These are phyloP conservation scores for Eucalyptus paniculata DNA, from an alignment of 345 rosid species.

Conservation along the genomic window DNA sequence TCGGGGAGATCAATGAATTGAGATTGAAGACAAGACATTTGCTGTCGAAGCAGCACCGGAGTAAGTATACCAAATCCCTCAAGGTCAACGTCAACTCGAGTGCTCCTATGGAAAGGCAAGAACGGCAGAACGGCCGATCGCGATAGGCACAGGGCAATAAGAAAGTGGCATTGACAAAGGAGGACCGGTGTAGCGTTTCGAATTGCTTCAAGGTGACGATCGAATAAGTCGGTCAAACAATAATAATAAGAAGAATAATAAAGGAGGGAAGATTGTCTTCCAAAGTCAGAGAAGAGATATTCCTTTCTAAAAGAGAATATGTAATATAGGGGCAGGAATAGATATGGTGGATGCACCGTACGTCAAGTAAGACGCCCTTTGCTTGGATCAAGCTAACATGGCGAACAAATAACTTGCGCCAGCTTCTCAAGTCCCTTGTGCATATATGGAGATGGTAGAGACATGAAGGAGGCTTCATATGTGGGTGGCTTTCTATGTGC, in stretches of 20 bases:
- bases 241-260: neutral
- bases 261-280: neutral
- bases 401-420: neutral
- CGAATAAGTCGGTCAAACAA: neutral
- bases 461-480: neutral
- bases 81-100: neutral
- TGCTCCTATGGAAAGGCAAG: neutral
- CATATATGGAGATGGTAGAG: neutral
- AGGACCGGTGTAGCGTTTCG: neutral
- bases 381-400: neutral
- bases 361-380: neutral
- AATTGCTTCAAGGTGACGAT: neutral
- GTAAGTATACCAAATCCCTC: neutral
- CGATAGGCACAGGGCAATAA: neutral
- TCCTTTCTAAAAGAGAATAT: neutral
- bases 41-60: neutral
- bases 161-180: neutral
- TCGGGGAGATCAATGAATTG: neutral
- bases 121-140: neutral
- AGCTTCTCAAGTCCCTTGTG: neutral
- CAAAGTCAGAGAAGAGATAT: neutral
- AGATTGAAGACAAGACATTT: neutral
- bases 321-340: neutral
- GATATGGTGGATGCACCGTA: neutral
- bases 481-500: neutral